Base-by-base conservation (phyloP, 228 moss, liverwort and hornwort genomes). In the Sphagnum magellanicum region DNA sequence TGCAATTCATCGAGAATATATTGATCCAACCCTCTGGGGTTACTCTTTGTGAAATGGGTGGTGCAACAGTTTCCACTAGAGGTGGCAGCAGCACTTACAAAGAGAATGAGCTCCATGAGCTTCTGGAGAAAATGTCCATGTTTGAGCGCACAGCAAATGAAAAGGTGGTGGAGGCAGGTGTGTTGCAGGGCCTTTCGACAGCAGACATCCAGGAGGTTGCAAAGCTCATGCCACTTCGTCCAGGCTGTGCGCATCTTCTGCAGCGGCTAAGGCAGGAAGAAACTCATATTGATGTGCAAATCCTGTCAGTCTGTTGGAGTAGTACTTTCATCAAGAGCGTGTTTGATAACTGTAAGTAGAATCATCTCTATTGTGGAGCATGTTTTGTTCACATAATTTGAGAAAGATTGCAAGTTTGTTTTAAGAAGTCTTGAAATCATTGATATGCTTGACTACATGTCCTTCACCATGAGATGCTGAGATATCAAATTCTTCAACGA, bases 261-360 rank as follows among this genome's bases (percentile, higher is more conserved):
- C 58, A 70, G 62, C 84, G 79, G 8, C 67, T 93, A 52, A 74
- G 15, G 14, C 68, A 68, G 7, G 73, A 76, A 63, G 75, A 77
- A 61, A 64, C 50, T 79, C 14, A 53, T 10, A 72, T 86, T 16
- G 89, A 89, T 51, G 79, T 90, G 48, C 85, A 83, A 67, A 85
- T 97, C 32, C 50, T 97, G 49, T 97, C 97, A 7, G 91, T 93
- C 8, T 97, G 93, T 60, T 97, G 97, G 97, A 97, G 97, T 69
- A 86, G 78, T 65, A 65, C 81, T 1, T 88, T 97, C 58, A 83
- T 97, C 4, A 79, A 91, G 70, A 85, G 88, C 16, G 84, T 74
- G 6, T 64, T 97, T 48, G 75, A 75, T 67, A 75, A 79, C 73
- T 81, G 88, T 80, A 75, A 47, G 51, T 11, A n/a, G 3, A 32